Evolutionary conservation across 2,329 filamentous ascomycete species (phyloP).

Genomic region (Arthrobotrys pseudoclavata): DNA sequence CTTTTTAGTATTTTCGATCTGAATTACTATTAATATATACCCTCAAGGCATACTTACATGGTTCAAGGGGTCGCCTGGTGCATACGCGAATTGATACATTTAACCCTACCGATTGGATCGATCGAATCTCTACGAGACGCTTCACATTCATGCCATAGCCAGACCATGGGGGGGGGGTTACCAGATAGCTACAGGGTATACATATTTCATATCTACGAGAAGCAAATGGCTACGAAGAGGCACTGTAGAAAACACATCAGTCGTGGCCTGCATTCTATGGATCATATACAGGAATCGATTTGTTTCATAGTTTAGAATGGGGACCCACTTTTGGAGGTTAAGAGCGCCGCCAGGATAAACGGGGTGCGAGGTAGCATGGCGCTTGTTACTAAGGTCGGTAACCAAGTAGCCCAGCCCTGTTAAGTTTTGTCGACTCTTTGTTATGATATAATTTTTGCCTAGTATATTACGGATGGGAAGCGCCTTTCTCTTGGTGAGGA

Average conservation of each 20-base stretch:
- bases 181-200: not conserved
- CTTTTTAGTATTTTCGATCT: too few relatives aligned
- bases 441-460: not conserved
- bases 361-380: not conserved
- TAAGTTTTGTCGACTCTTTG: not conserved
- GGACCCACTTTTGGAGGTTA: not conserved
- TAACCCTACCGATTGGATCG: not conserved
- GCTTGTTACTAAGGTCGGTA: not conserved
- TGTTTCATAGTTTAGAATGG: not conserved
- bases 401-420: not conserved
- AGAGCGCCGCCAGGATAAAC: not conserved
- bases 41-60: not conserved
- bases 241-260: not conserved
- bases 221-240: not conserved
- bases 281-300: not conserved
- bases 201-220: not conserved
- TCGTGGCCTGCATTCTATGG: not conserved
- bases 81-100: not conserved
- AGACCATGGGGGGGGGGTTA: too few relatives aligned
- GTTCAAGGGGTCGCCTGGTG: not conserved
- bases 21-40: not conserved
- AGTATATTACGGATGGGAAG: not conserved
- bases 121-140: not conserved
- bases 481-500: not conserved
- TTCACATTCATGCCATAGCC: constrained; percentile 3